phyloP scores from a whole-genome alignment of 177 flowering plant genomes.

The Tripterygium wilfordii region DNA sequence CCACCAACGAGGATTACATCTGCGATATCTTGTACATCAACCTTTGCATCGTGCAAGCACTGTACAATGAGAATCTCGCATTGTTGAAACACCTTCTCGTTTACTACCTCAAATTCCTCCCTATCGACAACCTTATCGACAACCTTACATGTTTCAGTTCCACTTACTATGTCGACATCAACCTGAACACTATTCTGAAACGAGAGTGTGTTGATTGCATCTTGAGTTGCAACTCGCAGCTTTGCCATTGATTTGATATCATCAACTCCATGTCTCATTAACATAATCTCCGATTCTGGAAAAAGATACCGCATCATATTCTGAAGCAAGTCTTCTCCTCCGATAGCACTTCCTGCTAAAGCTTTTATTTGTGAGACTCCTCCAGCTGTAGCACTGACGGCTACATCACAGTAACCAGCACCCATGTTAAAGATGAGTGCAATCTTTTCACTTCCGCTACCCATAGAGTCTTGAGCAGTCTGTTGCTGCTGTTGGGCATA shows the following conservation, averaged over 20 bases:
- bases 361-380: constrained; percentile 92
- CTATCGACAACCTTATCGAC: constrained; percentile 35
- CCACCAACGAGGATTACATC: constrained; percentile 92
- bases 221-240: constrained; percentile 75
- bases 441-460: constrained; percentile 74
- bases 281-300: constrained; percentile 46
- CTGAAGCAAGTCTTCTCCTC: constrained; percentile 86
- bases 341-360: constrained; percentile 57
- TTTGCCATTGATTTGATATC: constrained; percentile 61
- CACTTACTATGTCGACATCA: constrained; percentile 69
- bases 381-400: constrained; percentile 79
- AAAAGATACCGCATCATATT: constrained; percentile 64
- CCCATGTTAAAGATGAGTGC: constrained; percentile 87
- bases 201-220: constrained; percentile 76
- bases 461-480: constrained; percentile 48
- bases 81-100: constrained; percentile 47
- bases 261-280: constrained; percentile 39
- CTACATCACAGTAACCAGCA: constrained; percentile 83
- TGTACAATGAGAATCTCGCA: constrained; percentile 54
- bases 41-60: constrained; percentile 70
- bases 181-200: constrained; percentile 38
- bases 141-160: constrained; percentile 36
- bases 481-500: constrained; percentile 88
- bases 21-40: constrained; percentile 41
- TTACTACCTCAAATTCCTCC: constrained; percentile 65